Evolutionary conservation across 257 asterid species (phyloP).

Genomic region (Nicotiana obtusifolia): DNA sequence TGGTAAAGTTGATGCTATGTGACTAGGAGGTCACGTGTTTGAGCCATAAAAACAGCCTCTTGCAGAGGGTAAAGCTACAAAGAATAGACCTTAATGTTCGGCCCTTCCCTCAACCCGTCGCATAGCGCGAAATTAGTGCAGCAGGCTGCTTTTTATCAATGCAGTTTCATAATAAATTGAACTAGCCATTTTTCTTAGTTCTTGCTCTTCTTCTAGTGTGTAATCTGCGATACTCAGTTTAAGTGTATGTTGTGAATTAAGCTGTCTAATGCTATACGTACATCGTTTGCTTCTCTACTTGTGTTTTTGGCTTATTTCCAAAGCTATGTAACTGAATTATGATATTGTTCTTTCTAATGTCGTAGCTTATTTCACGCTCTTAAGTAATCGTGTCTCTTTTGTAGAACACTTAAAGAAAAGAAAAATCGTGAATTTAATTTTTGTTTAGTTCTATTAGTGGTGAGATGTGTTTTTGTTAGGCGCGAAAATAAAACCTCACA

Average conservation of each 20-base stretch:
- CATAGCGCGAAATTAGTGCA: too few relatives aligned
- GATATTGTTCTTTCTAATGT: neutral
- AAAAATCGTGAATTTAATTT: neutral
- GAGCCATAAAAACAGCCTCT: too few relatives aligned
- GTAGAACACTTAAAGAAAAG: neutral
- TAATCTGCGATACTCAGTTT: neutral
- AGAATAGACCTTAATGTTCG: too few relatives aligned
- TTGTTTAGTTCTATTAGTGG: neutral
- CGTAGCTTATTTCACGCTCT: neutral
- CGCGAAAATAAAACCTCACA: neutral
- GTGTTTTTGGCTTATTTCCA: neutral
- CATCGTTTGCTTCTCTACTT: neutral
- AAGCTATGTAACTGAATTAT: neutral
- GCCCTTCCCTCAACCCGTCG: accelerated
- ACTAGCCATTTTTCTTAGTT: neutral
- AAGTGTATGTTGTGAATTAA: neutral
- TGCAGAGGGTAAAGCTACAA: too few relatives aligned
- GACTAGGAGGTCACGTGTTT: too few relatives aligned
- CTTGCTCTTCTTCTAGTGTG: neutral
- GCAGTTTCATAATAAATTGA: neutral
- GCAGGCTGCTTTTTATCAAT: too few relatives aligned
- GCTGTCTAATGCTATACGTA: neutral
- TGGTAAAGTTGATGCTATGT: too few relatives aligned
- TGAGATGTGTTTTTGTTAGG: neutral
- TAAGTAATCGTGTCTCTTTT: neutral